Evolutionary conservation across 169 alveolate species (phyloP).

Genomic region (Ichthyophthirius multifiliis): DNA sequence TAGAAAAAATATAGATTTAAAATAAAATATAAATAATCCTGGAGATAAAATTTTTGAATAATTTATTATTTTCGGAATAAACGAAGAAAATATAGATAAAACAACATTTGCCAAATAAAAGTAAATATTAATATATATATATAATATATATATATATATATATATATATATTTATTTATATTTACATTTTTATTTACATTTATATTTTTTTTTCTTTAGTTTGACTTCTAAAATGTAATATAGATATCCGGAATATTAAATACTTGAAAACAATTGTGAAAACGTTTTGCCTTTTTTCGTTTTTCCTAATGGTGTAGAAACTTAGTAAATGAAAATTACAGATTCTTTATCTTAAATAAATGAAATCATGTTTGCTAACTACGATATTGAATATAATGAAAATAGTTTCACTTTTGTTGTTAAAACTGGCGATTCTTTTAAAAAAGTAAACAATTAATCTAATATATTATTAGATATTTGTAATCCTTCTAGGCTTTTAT

Average conservation of each 20-base stretch:
- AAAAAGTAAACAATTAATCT: neutral
- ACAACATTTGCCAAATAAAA: neutral
- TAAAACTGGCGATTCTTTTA: neutral
- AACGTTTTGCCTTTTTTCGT: neutral
- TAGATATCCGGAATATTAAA: neutral
- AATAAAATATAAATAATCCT: neutral
- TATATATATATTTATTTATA: too few species aligned
- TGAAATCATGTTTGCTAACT: conserved; percentile 6
- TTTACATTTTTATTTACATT: too few species aligned
- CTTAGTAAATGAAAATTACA: neutral
- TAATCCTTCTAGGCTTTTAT: conserved; percentile 3
- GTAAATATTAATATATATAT: neutral
- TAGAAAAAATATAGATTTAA: neutral
- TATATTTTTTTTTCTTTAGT: too few species aligned
- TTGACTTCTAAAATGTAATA: neutral
- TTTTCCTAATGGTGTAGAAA: conserved; percentile 23
- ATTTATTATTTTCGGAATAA: neutral
- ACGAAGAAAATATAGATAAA: neutral
- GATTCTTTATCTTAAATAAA: conserved; percentile 16
- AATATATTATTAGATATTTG: neutral
- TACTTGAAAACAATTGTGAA: neutral
- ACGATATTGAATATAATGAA: neutral
- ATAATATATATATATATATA: neutral
- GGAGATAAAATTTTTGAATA: neutral
- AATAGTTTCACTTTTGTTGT: conserved; percentile 8